Evolutionary conservation across 495 filamentous ascomycete species (phyloP), one percentile per base, ranked within the genome.

Genomic region (Bacidia rubella): DNA sequence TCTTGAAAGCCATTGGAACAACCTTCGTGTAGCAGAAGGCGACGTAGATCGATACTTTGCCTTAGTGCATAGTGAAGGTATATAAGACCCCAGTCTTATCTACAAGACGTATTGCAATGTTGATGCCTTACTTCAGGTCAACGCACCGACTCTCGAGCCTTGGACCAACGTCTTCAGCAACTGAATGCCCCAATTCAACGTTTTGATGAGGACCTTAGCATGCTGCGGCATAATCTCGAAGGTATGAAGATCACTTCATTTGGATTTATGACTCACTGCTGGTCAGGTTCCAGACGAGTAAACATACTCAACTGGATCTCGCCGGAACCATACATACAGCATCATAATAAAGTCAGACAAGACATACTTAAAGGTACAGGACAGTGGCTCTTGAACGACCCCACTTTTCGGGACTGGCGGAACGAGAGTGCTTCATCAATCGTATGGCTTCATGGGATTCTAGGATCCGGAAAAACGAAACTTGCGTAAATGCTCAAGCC

Each of bases 381-480:
- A 9, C 21, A 21, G 1, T 53, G 51, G 51, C 27, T 53, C 1
- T 19, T 44, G 1, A 1, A 29, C 0, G 39, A 53, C 10, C 24
- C 38, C 4, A 21, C 3, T 0, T 20, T 27, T 5, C 23, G 1
- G 1, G 1, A 29, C 2, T 53, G 51, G 51, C 1, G 3, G 1
- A 20, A 53, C 12, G 7, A 7, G 20, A 21, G 21, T 32, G 22
- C n/a, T 5, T 50, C 53, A n/a, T 29, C 45, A 11, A 25, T 55
- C 2, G 10, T 55, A 7, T 55, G 53, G 53, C 38, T 55, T 3
- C 53, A 39, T 43, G 53, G 53, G 1, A 1, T 11, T 19, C n/a
- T 32, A 23, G 46, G 46, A 1, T 44, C 25, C n/a, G 53, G 53
- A 2, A 55, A 55, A 3, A 44, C 53, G 0, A 54, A 49, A n/a